Evolutionary conservation across 2,329 filamentous ascomycete species (phyloP), one percentile per base, ranked within the genome.

Genomic region (Parasarocladium wereldwijsianum): DNA sequence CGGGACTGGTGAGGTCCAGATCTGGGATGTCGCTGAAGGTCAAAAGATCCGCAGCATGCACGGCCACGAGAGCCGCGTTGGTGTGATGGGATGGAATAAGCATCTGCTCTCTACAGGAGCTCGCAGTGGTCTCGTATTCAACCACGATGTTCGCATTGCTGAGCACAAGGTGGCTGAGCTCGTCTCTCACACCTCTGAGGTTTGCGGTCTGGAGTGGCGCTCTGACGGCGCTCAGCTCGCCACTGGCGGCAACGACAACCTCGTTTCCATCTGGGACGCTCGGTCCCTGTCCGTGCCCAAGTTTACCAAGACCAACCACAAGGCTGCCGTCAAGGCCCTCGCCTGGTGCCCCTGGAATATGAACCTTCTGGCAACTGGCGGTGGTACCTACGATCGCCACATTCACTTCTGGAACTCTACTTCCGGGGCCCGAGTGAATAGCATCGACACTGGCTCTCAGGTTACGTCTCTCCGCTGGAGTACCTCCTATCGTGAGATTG

Each of bases 401-500:
- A 98, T 98, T 56, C 90, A 98, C 66, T 98, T 98, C 72, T 98
- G 90, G 90, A 98, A 98, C 70, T 92, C 86, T 26, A 96, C 90
- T 14, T 93, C 87, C 4, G 90, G 90, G 36, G 87, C 90, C 31
- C 82, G 90, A 44, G 86, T 93, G 62, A 98, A 98, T 76, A 93
- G 84, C 69, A 96, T 98, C 55, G 86, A 96, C 55, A 96, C 90
- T 23, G 90, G 90, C 36, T 93, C 85, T 26, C 90, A 98, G 57
- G 92, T 98, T 34, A 98, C 90, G 42, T 90, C 81, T 44, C 72
- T 98, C 34, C 78, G 85, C 46, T 98, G 90, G 90, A 93, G 83
- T 67, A 84, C 85, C 38, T 78, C 84, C 57, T 93, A 96, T 70
- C 86, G 90, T 43, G 90, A 98, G 68, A 90, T 98, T 45, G 86